Evolutionary conservation across 1,284 basidiomycete species (phyloP), one percentile per base, ranked within the genome.

Genomic region (Mycosarcoma mackinlayi): DNA sequence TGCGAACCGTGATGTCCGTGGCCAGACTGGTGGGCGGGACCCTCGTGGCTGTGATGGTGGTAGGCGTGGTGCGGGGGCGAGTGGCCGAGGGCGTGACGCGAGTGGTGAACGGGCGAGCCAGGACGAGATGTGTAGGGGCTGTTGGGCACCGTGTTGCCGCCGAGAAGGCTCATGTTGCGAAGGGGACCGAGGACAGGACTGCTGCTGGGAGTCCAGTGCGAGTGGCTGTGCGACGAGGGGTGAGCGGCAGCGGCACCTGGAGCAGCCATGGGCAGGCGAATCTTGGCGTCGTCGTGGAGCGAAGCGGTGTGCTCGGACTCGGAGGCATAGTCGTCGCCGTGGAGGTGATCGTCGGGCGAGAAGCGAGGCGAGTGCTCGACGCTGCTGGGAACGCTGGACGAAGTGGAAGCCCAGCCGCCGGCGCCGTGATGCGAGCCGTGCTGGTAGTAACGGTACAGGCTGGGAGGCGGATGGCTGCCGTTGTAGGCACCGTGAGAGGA

Each of bases 121-220:
- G 80, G 73, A 10, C 80, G 67, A 25, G 77, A 79, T 3, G 75
- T 62, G 44, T 69, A 53, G 6, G 80, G 80, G 49, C 73, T 76
- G 68, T 77, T 82, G 42, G 77, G 77, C 25, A 78, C 78, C 25
- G 79, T 81, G 44, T 71, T 68, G 41, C 69, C 68, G 27, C 76
- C 77, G 30, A 82, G 72, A 31, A 82, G 49, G 48, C 73, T 77
- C 79, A 82, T 80, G 57, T 71, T 80, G 40, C 78, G 74, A 42
- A 82, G 54, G 34, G 80, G 78, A 23, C 78, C 80, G 6, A 82
- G 75, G 8, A 82, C 80, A 42, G 80, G 80, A 37, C 76, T 78
- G 55, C 78, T 75, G 38, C 76, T 79, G 11, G 80, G 80, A 9
- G 80, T 82, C 72, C 75, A 80, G 42, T 79, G 59, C 4, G 77